Conservation (phyloP, 306 rosid species). For the Acacia melanoxylon region DNA sequence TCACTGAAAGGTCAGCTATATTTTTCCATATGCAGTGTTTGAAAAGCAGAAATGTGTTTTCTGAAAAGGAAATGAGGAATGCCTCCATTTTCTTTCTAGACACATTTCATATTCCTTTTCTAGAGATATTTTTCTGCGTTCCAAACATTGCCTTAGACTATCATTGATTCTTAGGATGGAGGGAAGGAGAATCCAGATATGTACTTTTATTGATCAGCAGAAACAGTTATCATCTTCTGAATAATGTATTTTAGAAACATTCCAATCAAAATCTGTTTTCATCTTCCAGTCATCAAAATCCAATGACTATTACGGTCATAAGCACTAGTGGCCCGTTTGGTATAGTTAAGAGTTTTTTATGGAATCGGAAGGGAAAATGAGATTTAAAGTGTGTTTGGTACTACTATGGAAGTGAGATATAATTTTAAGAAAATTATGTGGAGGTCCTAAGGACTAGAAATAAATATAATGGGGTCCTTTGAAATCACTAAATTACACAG, state of each 20-base stretch:
- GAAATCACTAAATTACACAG: no score
- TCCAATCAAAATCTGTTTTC: not conserved
- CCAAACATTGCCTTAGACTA: not conserved
- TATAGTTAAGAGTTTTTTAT: no score
- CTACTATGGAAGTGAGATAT: no score
- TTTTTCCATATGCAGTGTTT: not conserved
- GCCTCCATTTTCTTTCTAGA: not conserved
- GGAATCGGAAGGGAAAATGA: no score
- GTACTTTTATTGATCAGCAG: slow-evolving; percentile 4
- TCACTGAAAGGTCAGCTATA: no score
- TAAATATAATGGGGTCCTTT: no score
- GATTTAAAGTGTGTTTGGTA: no score
- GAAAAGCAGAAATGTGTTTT: not conserved
- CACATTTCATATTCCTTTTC: not conserved
- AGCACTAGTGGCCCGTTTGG: no score
- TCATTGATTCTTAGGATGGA: not conserved
- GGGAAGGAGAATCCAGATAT: not conserved
- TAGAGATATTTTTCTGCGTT: not conserved
- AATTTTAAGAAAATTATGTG: no score
- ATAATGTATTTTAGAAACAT: not conserved
- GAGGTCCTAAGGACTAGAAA: no score
- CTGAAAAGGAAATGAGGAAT: not conserved
- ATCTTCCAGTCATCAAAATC: no score
- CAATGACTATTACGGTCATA: no score
- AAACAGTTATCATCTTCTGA: not conserved